phyloP scores from a whole-genome alignment of 139 green algal genomes.

The Micractinium conductrix region DNA sequence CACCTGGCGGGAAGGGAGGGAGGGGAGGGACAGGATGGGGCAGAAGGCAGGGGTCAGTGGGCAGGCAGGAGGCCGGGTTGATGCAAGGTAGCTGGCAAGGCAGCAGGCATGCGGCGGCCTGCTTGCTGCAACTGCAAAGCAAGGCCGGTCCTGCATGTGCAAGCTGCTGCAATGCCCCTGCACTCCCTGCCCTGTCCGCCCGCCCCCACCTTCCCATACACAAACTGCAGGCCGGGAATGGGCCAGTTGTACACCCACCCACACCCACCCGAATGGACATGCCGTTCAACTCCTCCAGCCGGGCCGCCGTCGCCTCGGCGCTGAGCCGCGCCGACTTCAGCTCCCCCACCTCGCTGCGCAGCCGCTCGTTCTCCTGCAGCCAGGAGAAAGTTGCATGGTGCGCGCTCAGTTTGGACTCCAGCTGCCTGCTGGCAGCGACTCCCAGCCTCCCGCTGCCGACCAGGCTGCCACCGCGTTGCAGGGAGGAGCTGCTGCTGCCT shows the following conservation, averaged over 20 bases:
- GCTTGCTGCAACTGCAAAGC: neutral
- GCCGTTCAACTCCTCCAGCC: conserved; percentile 44
- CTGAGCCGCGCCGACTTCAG: conserved; percentile 42
- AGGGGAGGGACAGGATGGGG: too few relatives aligned
- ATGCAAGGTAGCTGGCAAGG: neutral
- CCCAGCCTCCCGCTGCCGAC: too few relatives aligned
- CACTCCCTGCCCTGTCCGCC: too few relatives aligned
- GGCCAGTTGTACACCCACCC: too few relatives aligned
- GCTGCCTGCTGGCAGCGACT: too few relatives aligned
- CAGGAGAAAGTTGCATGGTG: too few relatives aligned
- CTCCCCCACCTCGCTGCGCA: conserved; percentile 49
- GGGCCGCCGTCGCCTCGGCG: conserved; percentile 32
- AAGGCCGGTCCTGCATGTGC: neutral
- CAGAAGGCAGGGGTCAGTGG: neutral
- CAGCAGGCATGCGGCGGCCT: neutral
- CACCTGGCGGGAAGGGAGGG: neutral
- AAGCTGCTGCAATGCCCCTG: too few relatives aligned
- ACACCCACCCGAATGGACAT: conserved; percentile 39
- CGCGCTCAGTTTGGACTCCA: too few relatives aligned
- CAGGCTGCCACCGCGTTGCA: too few relatives aligned
- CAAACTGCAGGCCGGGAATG: too few relatives aligned
- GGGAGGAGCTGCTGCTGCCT: too few relatives aligned
- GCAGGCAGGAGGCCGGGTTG: neutral
- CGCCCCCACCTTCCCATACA: too few relatives aligned
- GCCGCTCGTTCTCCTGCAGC: conserved; percentile 6